These are phyloP conservation scores for Daldinia sp. DNA, from an alignment of 2,329 filamentous ascomycete genomes.

Conservation along the genomic window DNA sequence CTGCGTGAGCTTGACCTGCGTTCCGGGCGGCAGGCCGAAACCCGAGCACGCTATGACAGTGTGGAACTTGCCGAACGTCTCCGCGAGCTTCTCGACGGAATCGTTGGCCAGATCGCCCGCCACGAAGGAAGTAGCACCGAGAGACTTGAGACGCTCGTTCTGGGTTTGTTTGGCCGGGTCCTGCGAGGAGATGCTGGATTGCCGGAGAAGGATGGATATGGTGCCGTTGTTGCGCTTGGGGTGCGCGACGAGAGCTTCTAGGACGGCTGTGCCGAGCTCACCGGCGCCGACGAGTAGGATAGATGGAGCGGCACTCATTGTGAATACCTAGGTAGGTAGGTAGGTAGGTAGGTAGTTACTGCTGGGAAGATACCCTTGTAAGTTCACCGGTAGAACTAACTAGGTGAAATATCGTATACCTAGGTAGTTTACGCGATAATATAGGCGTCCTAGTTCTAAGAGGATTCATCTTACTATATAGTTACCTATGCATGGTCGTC, in stretches of 20 bases:
- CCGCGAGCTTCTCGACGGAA: slow-evolving; percentile 55
- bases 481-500: neutral
- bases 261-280: slow-evolving; percentile 70
- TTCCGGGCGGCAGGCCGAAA: slow-evolving; percentile 66
- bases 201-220: slow-evolving; percentile 67
- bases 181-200: slow-evolving; percentile 57
- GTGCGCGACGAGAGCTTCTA: slow-evolving; percentile 63
- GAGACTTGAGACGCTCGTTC: slow-evolving; percentile 52
- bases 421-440: neutral
- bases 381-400: neutral
- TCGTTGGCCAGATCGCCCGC: slow-evolving; percentile 57
- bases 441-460: neutral
- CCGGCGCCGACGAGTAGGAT: slow-evolving; percentile 75
- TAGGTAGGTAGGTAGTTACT: neutral
- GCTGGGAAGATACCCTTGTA: neutral
- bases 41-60: slow-evolving; percentile 72
- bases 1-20: slow-evolving; percentile 67
- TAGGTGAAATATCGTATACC: neutral
- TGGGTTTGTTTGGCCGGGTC: slow-evolving; percentile 54
- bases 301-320: slow-evolving; percentile 31
- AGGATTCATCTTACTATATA: neutral
- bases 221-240: slow-evolving; percentile 53
- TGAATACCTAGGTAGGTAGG: too few relatives aligned
- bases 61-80: slow-evolving; percentile 61
- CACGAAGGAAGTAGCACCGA: slow-evolving; percentile 56